Base-by-base conservation (phyloP, 345 rosid species). In the Crucihimalaya himalaica region DNA sequence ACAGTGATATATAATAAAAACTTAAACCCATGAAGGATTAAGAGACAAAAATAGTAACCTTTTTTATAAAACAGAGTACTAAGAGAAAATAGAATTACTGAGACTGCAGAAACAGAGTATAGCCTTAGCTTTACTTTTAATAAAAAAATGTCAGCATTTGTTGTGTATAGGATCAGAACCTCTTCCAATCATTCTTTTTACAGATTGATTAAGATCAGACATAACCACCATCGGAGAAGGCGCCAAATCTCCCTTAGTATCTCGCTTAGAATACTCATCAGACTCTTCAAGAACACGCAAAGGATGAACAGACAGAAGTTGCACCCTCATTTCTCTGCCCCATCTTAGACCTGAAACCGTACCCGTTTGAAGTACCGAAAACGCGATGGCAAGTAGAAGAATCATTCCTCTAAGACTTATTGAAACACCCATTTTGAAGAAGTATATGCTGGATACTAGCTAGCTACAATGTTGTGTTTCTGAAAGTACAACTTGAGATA, bases 121-220 rank as follows among this genome's bases (percentile, higher is more conserved):
- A 47, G 66, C 39, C 58, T 65, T 56, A 73, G 42, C 21, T 45
- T 73, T 21, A 54, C 39, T 31, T 11, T 27, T 20, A 5, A 10
- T 12, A 27, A n/a, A 61, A 53, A 2, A 43, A 25, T 63, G 72
- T 83, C 81, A 88, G 73, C 88, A 82, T 78, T 74, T 85, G 86
- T 92, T 92, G 83, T 88, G 97, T 68, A 93, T 93, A 45, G 98
- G 98, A 78, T 93, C 90, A 0, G 98, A 89, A 68, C 98, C 98
- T 81, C 69, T 84, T 47, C 82, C 73, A 75, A 86, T 86, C 53
- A 77, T 65, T 81, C 97, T 84, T 76, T 88, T 93, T 63, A 83
- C 79, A 10, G 89, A 89, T 65, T 82, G 90, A 76, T 75, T 77
- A 8, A 87, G 87, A 64, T 86, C 91, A 63, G 83, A 79, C 79